Conservation (phyloP, 768 basidiomycete species). For the Leccinum truebloodii region DNA sequence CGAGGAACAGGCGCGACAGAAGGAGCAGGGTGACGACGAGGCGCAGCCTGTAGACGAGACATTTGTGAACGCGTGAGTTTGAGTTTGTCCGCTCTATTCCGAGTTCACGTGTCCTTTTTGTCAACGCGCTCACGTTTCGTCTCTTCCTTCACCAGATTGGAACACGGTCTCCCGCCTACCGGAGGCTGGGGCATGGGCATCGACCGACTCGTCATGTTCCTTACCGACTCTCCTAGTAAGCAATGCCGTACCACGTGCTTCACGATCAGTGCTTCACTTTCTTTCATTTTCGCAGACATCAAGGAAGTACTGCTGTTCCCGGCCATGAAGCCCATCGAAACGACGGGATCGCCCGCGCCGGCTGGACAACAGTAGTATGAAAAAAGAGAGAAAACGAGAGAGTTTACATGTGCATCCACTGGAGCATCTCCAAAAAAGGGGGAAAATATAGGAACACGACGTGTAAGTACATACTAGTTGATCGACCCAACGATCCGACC, state of each 20-base stretch:
- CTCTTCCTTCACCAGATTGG: constrained; percentile 58
- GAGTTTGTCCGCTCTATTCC: not conserved
- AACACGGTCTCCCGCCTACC: constrained; percentile 96
- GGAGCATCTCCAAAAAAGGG: not conserved
- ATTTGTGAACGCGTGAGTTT: constrained; percentile 83
- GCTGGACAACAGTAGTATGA: constrained; percentile 18
- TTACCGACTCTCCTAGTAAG: constrained; percentile 93
- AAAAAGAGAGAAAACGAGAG: not conserved
- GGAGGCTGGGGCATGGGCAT: constrained; percentile 98
- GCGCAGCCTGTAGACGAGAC: constrained; percentile 97
- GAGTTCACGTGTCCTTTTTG: not conserved
- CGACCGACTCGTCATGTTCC: constrained; percentile 97
- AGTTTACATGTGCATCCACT: not conserved
- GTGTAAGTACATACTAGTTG: not conserved
- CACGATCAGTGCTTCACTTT: not conserved
- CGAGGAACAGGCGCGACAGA: constrained; percentile 92
- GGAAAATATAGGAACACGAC: not conserved
- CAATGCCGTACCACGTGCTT: not conserved
- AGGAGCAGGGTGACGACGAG: constrained; percentile 97
- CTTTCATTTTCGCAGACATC: constrained; percentile 59
- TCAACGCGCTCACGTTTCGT: not conserved
- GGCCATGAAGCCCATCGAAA: constrained; percentile 87
- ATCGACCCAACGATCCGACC: not conserved
- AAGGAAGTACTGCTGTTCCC: constrained; percentile 97
- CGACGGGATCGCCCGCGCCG: constrained; percentile 36